Conservation (phyloP, 208 protist species). For the Crithidia brevicula region DNA sequence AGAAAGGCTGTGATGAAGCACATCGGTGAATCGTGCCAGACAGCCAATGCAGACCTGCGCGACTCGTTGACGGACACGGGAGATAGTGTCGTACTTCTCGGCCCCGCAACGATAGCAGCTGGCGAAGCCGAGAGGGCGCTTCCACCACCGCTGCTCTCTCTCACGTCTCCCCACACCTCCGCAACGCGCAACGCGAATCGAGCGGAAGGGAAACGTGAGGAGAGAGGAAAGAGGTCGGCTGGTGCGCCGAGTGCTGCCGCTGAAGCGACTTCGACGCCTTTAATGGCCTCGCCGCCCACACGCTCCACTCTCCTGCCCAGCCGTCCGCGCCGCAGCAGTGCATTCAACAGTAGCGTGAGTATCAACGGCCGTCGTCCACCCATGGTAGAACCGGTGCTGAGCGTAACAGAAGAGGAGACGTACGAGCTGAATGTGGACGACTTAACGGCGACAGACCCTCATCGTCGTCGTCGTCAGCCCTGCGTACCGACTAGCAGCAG, state of each 20-base stretch:
- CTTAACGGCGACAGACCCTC: too few species aligned
- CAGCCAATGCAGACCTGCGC: too few species aligned
- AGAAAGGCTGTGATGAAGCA: too few species aligned
- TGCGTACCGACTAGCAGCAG: too few species aligned
- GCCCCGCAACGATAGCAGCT: neutral
- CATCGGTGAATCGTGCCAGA: too few species aligned
- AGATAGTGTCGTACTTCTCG: neutral
- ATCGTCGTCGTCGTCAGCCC: too few species aligned
- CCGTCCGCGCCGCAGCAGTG: conserved; percentile 4
- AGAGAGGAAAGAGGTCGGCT: neutral
- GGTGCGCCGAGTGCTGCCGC: neutral
- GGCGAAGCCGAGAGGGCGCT: neutral
- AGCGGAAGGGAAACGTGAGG: neutral
- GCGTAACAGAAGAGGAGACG: neutral
- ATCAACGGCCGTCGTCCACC: neutral
- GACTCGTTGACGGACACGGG: neutral
- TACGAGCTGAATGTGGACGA: conserved; percentile 3
- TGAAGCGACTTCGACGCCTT: neutral
- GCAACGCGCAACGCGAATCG: too few species aligned
- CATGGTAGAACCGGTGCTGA: neutral
- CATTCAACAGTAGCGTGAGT: too few species aligned
- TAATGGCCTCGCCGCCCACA: neutral
- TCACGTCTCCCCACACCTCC: neutral
- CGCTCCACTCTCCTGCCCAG: neutral
- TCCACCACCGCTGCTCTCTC: neutral